Base-by-base conservation (phyloP, 352 stramenopile genomes). In the Globisporangium parvum region DNA sequence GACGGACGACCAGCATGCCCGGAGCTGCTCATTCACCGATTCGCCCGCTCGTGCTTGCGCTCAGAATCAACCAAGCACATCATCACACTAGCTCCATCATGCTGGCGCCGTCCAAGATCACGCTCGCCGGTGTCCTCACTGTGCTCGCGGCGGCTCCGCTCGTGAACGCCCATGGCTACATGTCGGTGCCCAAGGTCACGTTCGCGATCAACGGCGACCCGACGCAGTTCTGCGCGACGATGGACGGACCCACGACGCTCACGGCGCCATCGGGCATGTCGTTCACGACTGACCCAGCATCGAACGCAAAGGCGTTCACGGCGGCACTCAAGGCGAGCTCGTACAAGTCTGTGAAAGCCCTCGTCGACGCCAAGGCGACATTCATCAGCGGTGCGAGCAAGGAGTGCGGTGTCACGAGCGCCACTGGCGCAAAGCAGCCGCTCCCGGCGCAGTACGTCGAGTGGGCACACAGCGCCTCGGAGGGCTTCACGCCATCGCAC, bases 401-500 rank as follows among this genome's bases (percentile, higher is more conserved):
- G 42, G n/a, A 26, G 18, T 28, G 42, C n/a, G 14, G 20, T 28
- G 71, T 66, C 49, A 69, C 61, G 6, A 67, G 73, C 17, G 54
- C 59, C 1, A 69, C 69, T 3, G 70, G 67, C 37, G 66, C 53
- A 14, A 59, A 69, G 21, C 65, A 69, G 0, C 62, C 71, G n/a
- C 57, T 76, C 23, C 70, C 67, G 11, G 61, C 17, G 2, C 21
- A 61, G 42, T 66, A 72, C 18, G 66, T 77, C 23, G 66, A 80
- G 35, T 77, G 66, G 69, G 62, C 69, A 17, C 62, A 76, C 49
- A 58, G 48, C 50, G 26, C n/a, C 20, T 31, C 40, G 1, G 56
- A 62, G 23, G 56, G 56, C 21, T 68, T 75, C 48, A 75, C 69
- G 17, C 41, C 59, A 0, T 78, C 64, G 0, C 67, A 79, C 59